Evolutionary conservation across 768 basidiomycete species (phyloP), one percentile per base, ranked within the genome.

Genomic region (Rhizopogon roseolus): DNA sequence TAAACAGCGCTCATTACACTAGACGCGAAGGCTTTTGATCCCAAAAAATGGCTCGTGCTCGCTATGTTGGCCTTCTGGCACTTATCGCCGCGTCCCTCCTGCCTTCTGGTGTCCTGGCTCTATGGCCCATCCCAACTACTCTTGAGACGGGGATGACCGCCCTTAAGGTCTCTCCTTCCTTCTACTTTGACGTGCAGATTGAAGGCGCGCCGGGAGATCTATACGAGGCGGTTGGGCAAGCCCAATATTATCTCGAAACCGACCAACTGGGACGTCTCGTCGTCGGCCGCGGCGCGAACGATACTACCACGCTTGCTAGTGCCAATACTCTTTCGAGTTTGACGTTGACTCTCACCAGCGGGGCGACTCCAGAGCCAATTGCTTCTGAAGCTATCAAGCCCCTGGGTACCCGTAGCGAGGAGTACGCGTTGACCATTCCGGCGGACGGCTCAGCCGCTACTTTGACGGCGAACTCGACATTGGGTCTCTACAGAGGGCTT

Each of bases 401-500:
- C 2, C 49, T 76, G 7, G 74, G 66, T 4, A 54, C 59, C 1
- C 66, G 78, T 6, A 70, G 72, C 56, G 83, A 84, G 59, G 64
- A 62, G 9, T 84, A 84, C 54, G 49, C 55, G 1, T 64, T 84
- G 6, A 53, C 42, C 0, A 60, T 84, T 2, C 76, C 77, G 0
- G 54, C 58, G 0, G 62, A 75, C 28, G 76, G 73, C 4, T 49
- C 61, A 0, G 38, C 51, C 0, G 81, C 75, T 2, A 67, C 57
- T 0, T 58, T 85, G 11, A 60, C 53, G 0, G 79, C 82, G 9
- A 74, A 73, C 44, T 74, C 76, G 25, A 73, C 78, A 0, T 60
- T 84, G 14, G 82, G 84, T 0, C 61, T 83, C 5, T 71, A 76
- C 10, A 68, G 82, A 25, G 84, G 83, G 0, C 57, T 85, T 48